phyloP scores from a whole-genome alignment of 768 basidiomycete genomes.

The Russula olivacea region DNA sequence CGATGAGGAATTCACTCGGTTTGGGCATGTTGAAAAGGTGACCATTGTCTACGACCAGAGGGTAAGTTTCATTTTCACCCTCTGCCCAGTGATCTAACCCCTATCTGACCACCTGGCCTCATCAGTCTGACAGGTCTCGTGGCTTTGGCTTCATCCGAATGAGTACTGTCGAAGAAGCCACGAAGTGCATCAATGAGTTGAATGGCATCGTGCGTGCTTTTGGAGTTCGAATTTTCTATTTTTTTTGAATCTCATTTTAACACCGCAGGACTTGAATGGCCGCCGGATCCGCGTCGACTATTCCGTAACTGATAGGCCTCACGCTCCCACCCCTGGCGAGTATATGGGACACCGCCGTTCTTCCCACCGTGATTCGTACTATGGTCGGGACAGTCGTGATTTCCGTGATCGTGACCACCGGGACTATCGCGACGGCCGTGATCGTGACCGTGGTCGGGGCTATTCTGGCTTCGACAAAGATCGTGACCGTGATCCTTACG shows the following conservation, averaged over 20 bases:
- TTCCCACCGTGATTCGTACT: slow-evolving; percentile 38
- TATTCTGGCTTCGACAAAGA: slow-evolving; percentile 34
- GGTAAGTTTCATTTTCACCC: slow-evolving; percentile 47
- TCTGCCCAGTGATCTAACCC: neutral
- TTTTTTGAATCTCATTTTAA: slow-evolving; percentile 8
- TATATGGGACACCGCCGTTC: slow-evolving; percentile 90
- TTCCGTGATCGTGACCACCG: slow-evolving; percentile 29
- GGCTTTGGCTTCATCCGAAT: slow-evolving; percentile 98
- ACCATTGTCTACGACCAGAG: slow-evolving; percentile 96
- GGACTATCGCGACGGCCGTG: slow-evolving; percentile 35
- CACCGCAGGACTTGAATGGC: slow-evolving; percentile 78
- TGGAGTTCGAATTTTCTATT: neutral
- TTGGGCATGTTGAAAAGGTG: slow-evolving; percentile 89
- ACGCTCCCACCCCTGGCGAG: slow-evolving; percentile 94
- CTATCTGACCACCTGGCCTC: slow-evolving; percentile 23
- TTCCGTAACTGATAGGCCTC: slow-evolving; percentile 89
- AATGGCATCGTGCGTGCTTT: slow-evolving; percentile 75
- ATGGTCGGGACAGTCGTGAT: slow-evolving; percentile 27
- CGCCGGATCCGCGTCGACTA: slow-evolving; percentile 96
- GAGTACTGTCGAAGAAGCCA: slow-evolving; percentile 82
- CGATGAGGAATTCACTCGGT: slow-evolving; percentile 87
- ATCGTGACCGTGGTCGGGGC: slow-evolving; percentile 40
- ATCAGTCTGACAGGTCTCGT: slow-evolving; percentile 87
- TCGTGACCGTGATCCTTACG: slow-evolving; percentile 41
- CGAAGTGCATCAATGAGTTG: slow-evolving; percentile 79